These are phyloP conservation scores for Tubosaeta sp. DNA, from an alignment of 768 basidiomycete species.

Conservation along the genomic window DNA sequence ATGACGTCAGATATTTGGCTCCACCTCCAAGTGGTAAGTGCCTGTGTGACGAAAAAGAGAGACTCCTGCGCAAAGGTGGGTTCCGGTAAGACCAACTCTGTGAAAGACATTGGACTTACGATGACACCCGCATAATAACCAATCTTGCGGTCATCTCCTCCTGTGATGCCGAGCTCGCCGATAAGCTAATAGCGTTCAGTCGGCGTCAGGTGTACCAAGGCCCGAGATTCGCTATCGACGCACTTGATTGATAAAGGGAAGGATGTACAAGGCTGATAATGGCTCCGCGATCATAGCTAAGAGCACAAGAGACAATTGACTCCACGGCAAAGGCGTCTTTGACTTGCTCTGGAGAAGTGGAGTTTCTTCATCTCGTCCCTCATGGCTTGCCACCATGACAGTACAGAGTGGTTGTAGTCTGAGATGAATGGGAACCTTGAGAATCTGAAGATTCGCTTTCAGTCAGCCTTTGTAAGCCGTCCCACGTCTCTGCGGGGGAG, in stretches of 20 bases:
- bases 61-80: conserved; percentile 43
- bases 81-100: background rate
- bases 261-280: conserved; percentile 50
- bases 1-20: conserved; percentile 55
- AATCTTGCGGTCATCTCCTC: conserved; percentile 60
- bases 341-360: conserved; percentile 36
- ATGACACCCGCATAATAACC: conserved; percentile 64
- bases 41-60: conserved; percentile 41
- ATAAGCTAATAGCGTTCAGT: conserved; percentile 37
- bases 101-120: conserved; percentile 27
- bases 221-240: background rate
- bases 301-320: conserved; percentile 45
- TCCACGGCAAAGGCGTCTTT: conserved; percentile 48
- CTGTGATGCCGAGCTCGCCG: conserved; percentile 55
- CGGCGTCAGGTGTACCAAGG: background rate
- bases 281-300: conserved; percentile 53
- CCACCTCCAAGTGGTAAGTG: conserved; percentile 52
- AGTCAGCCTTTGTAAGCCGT: background rate
- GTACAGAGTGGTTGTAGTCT: background rate
- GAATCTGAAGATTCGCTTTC: background rate
- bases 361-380: conserved; percentile 42
- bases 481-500: no score
- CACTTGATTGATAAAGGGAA: conserved; percentile 62
- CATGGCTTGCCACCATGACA: conserved; percentile 31
- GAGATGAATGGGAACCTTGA: background rate